Evolutionary conservation across 2,329 filamentous ascomycete genomes (phyloP), one percentile per base, ranked within the genome.

Genomic region (Beauveria asiatica): DNA sequence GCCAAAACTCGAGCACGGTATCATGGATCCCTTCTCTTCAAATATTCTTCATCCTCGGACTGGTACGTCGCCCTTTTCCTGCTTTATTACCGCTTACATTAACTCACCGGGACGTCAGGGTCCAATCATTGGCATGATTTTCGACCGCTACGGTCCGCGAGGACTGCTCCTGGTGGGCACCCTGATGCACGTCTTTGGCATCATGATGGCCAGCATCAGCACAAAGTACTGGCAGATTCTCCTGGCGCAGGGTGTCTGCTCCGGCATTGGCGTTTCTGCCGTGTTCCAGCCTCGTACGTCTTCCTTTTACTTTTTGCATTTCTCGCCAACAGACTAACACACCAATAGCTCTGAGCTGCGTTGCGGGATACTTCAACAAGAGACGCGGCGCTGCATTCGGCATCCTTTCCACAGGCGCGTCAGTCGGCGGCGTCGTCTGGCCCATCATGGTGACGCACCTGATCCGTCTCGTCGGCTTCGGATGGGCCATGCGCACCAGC

Each of bases 1-100:
- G 73, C 2, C 81, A 82, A 63, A 80, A 80, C 0, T 67, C 80
- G 1, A 82, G 79, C 59, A 80, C 79, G 0, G 74, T 86, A n/a
- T 74, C 83, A n/a, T 86, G 83, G 83, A 85, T 86, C 51, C 77
- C 81, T 0, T 82, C 81, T 0, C 68, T 85, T 8, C 78, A 84
- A 62, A 71, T 79, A 17, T 82, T 80, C 64, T 76, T 83, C 67
- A 78, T 87, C 75, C 80, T 81, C 66, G 73, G 68, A 25, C 69
- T 74, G 65, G 74, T 75, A 68, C 64, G 69, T 59, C 4, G 3
- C 10, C 10, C 30, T 5, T 6, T 8, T 10, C 1, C 1, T n/a
- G 2, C 19, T 46, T 37, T 8, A 25, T 1, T 4, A 3, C 17
- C 7, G 3, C 25, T 23, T 4, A 1, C 21, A 3, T 33, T 23